Evolutionary conservation across 768 basidiomycete genomes (phyloP).

Genomic region (Kwoniella sp.): DNA sequence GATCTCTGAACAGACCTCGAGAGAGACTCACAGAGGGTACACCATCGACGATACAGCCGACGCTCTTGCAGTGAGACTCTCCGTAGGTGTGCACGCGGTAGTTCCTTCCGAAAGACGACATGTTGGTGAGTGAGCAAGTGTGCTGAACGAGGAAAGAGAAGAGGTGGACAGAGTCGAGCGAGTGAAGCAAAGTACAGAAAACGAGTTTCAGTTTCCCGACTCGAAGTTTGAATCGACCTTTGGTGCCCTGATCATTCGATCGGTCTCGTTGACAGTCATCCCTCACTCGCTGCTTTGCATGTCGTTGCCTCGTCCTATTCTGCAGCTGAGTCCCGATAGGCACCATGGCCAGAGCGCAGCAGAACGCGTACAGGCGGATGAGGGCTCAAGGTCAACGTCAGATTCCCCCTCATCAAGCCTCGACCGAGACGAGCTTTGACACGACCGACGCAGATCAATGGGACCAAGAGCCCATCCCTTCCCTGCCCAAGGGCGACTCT

Average conservation of each 20-base stretch:
- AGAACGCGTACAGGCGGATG: not conserved
- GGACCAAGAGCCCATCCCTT: not conserved
- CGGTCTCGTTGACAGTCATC: no score
- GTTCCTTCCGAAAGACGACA: constrained; percentile 89
- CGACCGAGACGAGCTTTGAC: no score
- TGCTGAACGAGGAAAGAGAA: not conserved
- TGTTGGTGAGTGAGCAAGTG: constrained; percentile 46
- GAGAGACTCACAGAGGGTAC: constrained; percentile 71
- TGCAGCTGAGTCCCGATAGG: no score
- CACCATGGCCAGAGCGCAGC: no score
- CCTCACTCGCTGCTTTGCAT: no score
- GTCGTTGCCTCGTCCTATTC: no score
- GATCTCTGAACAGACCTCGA: constrained; percentile 9
- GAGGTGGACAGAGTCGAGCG: not conserved
- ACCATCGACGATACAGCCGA: constrained; percentile 95
- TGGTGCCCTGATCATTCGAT: no score
- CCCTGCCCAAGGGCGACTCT: no score
- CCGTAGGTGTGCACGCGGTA: constrained; percentile 97
- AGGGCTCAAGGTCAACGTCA: no score
- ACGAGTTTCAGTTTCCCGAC: no score
- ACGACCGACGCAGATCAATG: not conserved
- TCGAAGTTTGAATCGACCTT: no score
- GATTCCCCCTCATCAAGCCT: no score
- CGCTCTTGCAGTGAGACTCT: constrained; percentile 94
- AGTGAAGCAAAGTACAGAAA: constrained; percentile 5